Percentiles rank a stretch among this genome's conserved stretches.
Evolutionary conservation across 2,329 filamentous ascomycete genomes (phyloP).

Genomic region (Nigrospora osmanthi): DNA sequence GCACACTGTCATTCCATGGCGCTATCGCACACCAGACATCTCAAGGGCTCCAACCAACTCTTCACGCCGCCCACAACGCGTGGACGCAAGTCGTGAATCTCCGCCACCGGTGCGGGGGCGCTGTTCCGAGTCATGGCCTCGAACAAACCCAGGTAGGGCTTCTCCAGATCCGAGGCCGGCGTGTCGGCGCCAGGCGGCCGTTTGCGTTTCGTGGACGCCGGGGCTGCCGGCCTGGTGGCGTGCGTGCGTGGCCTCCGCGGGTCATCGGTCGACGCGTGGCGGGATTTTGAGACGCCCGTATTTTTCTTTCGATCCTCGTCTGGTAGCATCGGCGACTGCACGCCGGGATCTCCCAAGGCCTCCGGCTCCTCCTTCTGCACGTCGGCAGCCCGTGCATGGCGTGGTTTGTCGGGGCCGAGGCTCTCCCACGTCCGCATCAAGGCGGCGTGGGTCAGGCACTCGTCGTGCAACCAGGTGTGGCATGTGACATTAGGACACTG

Average conservation of each 20-base stretch:
- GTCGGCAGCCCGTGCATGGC: slow-evolving; percentile 28
- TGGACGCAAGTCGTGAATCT: slow-evolving; percentile 43
- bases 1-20: slow-evolving; percentile 29
- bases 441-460: slow-evolving; percentile 50
- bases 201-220: slow-evolving; percentile 16
- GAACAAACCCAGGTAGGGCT: slow-evolving; percentile 45
- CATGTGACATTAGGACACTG: slow-evolving; percentile 48
- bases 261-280: slow-evolving; percentile 1
- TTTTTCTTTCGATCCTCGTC: slow-evolving; percentile 33
- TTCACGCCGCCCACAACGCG: slow-evolving; percentile 40
- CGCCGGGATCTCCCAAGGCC: slow-evolving; percentile 45
- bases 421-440: slow-evolving; percentile 40
- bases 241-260: too few species aligned
- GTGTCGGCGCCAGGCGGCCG: slow-evolving; percentile 28
- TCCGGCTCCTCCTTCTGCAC: slow-evolving; percentile 27
- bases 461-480: slow-evolving; percentile 54
- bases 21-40: slow-evolving; percentile 41
- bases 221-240: slow-evolving; percentile 22
- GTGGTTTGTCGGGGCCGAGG: slow-evolving; percentile 42
- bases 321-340: slow-evolving; percentile 37
- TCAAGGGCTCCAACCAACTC: slow-evolving; percentile 42
- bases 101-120: slow-evolving; percentile 37
- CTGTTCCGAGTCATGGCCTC: slow-evolving; percentile 40
- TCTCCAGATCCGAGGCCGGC: slow-evolving; percentile 22
- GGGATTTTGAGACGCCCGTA: slow-evolving; percentile 24